Evolutionary conservation across 2,329 filamentous ascomycete species (phyloP).

Genomic region (Hypoxylon sp.): DNA sequence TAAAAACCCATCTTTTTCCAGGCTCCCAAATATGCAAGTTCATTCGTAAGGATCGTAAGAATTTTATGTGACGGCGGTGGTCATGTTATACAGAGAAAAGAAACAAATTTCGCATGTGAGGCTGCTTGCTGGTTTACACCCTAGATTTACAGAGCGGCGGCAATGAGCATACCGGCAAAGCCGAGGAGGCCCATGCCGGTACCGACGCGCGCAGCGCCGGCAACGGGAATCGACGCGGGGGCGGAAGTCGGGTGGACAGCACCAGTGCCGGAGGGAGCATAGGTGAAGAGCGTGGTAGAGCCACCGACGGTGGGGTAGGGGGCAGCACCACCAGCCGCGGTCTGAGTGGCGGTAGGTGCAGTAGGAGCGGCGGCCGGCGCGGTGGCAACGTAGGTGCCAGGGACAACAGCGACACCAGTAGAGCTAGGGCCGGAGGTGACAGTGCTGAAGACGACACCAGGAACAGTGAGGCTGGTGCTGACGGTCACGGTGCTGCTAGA

Average conservation of each 20-base stretch:
- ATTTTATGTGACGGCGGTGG: constrained; percentile 55
- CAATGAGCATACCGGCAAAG: constrained; percentile 60
- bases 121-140: constrained; percentile 3
- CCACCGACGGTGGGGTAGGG: constrained; percentile 54
- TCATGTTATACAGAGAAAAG: constrained; percentile 37
- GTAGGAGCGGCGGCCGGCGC: constrained; percentile 47
- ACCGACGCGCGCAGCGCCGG: constrained; percentile 54
- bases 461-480: constrained; percentile 62
- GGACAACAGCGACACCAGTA: constrained; percentile 56
- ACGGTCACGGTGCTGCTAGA: constrained; percentile 63
- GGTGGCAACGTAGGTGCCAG: constrained; percentile 55
- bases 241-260: constrained; percentile 44
- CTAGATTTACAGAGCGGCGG: constrained; percentile 59
- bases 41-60: constrained; percentile 71
- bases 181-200: constrained; percentile 62
- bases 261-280: constrained; percentile 55
- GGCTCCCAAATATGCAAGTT: constrained; percentile 50
- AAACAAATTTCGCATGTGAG: constrained; percentile 28
- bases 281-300: constrained; percentile 56
- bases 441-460: constrained; percentile 57
- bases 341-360: constrained; percentile 45
- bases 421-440: constrained; percentile 56
- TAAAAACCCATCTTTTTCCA: constrained; percentile 43
- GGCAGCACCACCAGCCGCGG: constrained; percentile 50
- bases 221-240: constrained; percentile 49